Conservation (phyloP, 805 yeast genomes). For the Pichia pseudocactophila region DNA sequence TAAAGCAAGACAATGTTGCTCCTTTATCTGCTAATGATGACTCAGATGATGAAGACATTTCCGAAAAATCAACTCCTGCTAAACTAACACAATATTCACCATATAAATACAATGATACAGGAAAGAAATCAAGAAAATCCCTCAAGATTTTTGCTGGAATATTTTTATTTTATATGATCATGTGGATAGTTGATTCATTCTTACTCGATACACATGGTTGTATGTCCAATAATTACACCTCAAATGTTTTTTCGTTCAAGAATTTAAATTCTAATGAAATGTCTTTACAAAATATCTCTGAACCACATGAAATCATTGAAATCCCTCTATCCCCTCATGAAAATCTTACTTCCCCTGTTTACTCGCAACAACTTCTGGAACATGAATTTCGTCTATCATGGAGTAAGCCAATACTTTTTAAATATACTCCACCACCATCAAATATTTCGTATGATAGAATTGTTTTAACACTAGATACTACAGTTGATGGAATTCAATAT, state of each 20-base stretch:
- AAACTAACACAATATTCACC: no score
- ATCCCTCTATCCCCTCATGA: constrained; percentile 22
- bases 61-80: no score
- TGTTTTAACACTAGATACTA: constrained; percentile 42
- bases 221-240: no score
- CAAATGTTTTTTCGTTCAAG: no score
- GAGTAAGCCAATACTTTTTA: constrained; percentile 43
- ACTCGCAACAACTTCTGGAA: constrained; percentile 32
- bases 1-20: constrained; percentile 6
- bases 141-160: no score
- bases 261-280: no score
- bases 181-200: no score
- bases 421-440: constrained; percentile 37
- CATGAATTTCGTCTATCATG: constrained; percentile 50
- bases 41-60: background rate
- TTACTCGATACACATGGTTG: no score
- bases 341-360: constrained; percentile 27
- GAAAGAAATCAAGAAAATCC: no score
- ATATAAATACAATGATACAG: no score
- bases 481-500: constrained; percentile 51
- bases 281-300: background rate
- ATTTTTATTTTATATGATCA: no score
- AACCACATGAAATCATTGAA: constrained; percentile 25
- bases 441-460: constrained; percentile 41
- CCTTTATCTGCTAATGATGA: background rate